Base-by-base conservation (phyloP, 2,329 filamentous ascomycete genomes). In the Penicillium sp. region DNA sequence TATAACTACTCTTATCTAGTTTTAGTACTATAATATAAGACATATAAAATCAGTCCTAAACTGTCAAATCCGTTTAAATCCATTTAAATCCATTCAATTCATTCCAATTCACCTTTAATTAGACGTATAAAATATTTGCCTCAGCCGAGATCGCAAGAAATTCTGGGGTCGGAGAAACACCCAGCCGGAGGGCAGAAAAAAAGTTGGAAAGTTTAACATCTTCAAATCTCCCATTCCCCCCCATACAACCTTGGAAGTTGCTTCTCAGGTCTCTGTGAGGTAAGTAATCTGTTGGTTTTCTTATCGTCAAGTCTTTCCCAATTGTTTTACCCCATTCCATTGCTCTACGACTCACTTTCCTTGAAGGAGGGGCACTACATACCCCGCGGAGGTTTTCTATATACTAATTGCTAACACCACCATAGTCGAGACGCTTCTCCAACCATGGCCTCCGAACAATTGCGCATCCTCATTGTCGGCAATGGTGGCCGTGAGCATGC, bases 401-500 rank as follows among this genome's bases (percentile, higher is more conserved):
- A 12, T 60, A 35, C 38, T 36, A 41, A 27, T 17, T 41, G 51
- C 62, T 65, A 62, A 66, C 59, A 57, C 45, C 35, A 43, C 50
- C 38, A 53, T 41, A 67, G 64, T 67, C 64, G 61, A 67, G 65
- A 66, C 58, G 55, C 60, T 61, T 63, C 65, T 58, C 39, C 45
- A 55, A 67, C 49, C 51, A 78, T 78, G 75, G 69, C 74, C 55
- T 72, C 75, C 64, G 77, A 79, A 71, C 73, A 73, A 64, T 81
- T 91, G 62, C 84, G 87, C 66, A 83, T 97, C 66, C 87, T 97
- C 62, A 86, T 97, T 62, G 87, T 97, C 65, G 93, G 94, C 70
- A 96, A 93, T 73, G 94, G 94, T 66, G 94, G 93, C 68, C 88
- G 94, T 69, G 94, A 99, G 79, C 92, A 97, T 77, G 91, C 93